phyloP scores from a whole-genome alignment of 2,329 filamentous ascomycete genomes.

The Scytalidium lignicola region DNA sequence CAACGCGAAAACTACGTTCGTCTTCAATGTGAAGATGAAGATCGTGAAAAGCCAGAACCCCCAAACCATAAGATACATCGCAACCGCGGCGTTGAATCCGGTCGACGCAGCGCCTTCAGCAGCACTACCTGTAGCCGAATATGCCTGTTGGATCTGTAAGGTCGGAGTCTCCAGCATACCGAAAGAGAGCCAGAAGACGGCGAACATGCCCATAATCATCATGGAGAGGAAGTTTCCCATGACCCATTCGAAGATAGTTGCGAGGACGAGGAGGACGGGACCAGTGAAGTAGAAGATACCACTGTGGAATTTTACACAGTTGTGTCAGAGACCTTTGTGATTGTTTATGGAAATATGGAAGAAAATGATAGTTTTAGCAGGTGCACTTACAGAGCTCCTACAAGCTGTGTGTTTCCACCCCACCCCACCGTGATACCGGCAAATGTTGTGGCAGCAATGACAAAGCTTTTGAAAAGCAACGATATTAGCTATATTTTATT shows the following conservation, averaged over 20 bases:
- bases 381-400: conserved; percentile 14
- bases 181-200: conserved; percentile 43
- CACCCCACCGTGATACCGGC: conserved; percentile 16
- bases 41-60: conserved; percentile 45
- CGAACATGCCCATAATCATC: conserved; percentile 45
- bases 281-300: conserved; percentile 19
- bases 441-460: conserved; percentile 25
- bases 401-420: conserved; percentile 16
- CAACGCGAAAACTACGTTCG: conserved; percentile 41
- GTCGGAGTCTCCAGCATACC: conserved; percentile 43
- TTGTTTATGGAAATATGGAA: no score
- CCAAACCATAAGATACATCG: conserved; percentile 44
- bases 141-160: conserved; percentile 37
- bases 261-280: conserved; percentile 38
- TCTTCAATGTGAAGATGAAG: conserved; percentile 43
- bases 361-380: no score
- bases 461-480: conserved; percentile 24
- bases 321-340: no score
- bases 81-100: conserved; percentile 42
- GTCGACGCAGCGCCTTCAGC: conserved; percentile 35
- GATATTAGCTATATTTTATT: no score
- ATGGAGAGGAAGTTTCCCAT: conserved; percentile 45
- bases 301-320: no score
- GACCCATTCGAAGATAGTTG: conserved; percentile 46
- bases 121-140: conserved; percentile 32